Conservation (phyloP, 352 stramenopile genomes). For the Phytophthora sp. region DNA sequence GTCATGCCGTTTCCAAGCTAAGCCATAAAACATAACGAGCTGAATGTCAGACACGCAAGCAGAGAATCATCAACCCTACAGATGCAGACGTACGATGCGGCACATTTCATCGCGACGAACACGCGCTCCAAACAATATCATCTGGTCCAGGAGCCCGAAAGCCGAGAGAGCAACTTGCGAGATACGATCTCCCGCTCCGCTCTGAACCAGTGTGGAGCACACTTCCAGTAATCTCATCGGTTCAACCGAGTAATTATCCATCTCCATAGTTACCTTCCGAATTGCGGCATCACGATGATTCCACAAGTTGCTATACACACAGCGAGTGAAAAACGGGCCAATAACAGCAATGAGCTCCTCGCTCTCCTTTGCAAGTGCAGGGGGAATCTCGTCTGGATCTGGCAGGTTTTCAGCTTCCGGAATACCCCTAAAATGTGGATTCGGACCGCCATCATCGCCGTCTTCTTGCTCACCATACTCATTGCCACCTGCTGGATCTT, state of each 20-base stretch:
- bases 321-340: constrained; percentile 77
- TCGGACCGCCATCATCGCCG: constrained; percentile 24
- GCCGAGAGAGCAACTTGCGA: constrained; percentile 77
- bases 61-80: neutral
- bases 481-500: constrained; percentile 20
- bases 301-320: constrained; percentile 89
- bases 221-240: constrained; percentile 58
- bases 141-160: constrained; percentile 67
- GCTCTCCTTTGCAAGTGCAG: constrained; percentile 75
- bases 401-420: constrained; percentile 70
- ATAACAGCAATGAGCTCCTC: constrained; percentile 80
- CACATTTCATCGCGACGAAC: constrained; percentile 70
- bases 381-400: constrained; percentile 73
- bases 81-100: constrained; percentile 55
- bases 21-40: neutral
- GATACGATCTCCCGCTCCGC: constrained; percentile 72
- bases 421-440: constrained; percentile 69
- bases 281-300: constrained; percentile 87
- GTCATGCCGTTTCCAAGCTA: constrained; percentile 80
- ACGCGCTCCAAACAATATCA: constrained; percentile 54
- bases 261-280: constrained; percentile 82
- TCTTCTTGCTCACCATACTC: constrained; percentile 25
- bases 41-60: neutral
- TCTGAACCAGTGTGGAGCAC: constrained; percentile 75
- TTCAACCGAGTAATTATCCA: constrained; percentile 61